Evolutionary conservation across 1,139 yeast genomes (phyloP), one percentile per base, ranked within the genome.

Genomic region (Eremothecium sinecaudum): DNA sequence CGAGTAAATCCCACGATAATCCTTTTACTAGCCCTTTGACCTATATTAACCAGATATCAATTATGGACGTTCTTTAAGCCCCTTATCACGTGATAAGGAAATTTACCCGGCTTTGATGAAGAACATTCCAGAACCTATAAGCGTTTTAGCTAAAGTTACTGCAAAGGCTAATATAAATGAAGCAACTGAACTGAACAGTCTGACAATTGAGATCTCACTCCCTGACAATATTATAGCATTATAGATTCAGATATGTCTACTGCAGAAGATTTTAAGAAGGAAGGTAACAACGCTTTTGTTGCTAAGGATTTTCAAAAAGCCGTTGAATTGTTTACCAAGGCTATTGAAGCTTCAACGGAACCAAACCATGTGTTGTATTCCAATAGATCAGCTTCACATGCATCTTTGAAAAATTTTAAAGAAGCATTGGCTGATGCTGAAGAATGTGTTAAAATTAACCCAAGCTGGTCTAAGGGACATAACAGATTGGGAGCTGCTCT

Each of bases 401-500:
- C 96, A 3, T 82, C 95, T 10, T 62, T 79, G 62, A 78, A 78
- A 54, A 63, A 84, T 47, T 90, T 76, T 52, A 60, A 62, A 22
- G 65, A 76, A 42, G 97, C 97, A 2, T 66, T 84, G 40, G 65
- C 68, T 37, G 97, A 90, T 58, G 97, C 97, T 17, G 64, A 81
- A 43, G 73, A 79, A 53, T 80, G 94, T 62, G 76, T 81, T 34
- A 70, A 72, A 51, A 75, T 84, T 62, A 84, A 82, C 45, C 76
- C 83, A 15, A 45, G 74, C 3, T 90, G 97, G 96, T 86, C 95
- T 14, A 90, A 90, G 62, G 98, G 97, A 32, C 82, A 80, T 67
- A 80, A 78, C 53, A 79, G 99, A 62, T 80, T 82, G 33, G 99
- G 86, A 37, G 90, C 96, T 45, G 98, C 98, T 21, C 75, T 79